phyloP scores from a whole-genome alignment of 1,284 basidiomycete genomes.

The Tilletia indica region DNA sequence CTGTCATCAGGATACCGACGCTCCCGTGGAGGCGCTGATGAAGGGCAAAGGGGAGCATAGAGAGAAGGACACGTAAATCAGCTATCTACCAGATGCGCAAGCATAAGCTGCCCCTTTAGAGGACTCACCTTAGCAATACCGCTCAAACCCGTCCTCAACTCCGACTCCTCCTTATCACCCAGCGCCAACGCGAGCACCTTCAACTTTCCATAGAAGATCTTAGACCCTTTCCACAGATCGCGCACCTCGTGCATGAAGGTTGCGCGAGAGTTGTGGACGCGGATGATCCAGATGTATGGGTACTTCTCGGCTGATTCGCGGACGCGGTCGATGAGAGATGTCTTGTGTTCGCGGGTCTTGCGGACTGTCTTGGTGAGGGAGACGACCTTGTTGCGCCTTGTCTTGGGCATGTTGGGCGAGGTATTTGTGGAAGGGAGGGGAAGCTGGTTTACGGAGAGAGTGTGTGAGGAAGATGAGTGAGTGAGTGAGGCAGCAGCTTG shows the following conservation, averaged over 20 bases:
- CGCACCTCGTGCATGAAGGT: constrained; percentile 89
- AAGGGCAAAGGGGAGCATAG: constrained; percentile 10
- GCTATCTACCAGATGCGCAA: too few species aligned
- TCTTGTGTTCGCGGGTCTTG: constrained; percentile 70
- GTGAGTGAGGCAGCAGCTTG: neutral
- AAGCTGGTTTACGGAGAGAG: too few species aligned
- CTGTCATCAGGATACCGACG: constrained; percentile 87
- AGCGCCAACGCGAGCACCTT: constrained; percentile 94
- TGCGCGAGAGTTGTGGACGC: constrained; percentile 92
- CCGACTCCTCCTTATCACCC: constrained; percentile 81
- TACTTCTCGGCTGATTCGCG: constrained; percentile 65
- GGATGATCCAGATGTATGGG: constrained; percentile 92
- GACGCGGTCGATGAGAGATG: constrained; percentile 76
- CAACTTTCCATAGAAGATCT: constrained; percentile 85
- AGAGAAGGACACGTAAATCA: too few species aligned
- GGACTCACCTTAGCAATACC: constrained; percentile 72
- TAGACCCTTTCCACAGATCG: constrained; percentile 78
- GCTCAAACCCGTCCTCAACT: constrained; percentile 76
- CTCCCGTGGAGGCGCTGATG: constrained; percentile 83
- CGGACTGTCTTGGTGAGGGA: constrained; percentile 62
- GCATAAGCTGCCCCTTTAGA: too few species aligned
- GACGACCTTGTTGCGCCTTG: constrained; percentile 58
- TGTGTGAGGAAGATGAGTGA: neutral
- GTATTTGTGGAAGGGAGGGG: too few species aligned
- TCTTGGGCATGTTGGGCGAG: constrained; percentile 49